Evolutionary conservation across 192 early-diverging fungal species (phyloP).

Genomic region (Thamnidium elegans): DNA sequence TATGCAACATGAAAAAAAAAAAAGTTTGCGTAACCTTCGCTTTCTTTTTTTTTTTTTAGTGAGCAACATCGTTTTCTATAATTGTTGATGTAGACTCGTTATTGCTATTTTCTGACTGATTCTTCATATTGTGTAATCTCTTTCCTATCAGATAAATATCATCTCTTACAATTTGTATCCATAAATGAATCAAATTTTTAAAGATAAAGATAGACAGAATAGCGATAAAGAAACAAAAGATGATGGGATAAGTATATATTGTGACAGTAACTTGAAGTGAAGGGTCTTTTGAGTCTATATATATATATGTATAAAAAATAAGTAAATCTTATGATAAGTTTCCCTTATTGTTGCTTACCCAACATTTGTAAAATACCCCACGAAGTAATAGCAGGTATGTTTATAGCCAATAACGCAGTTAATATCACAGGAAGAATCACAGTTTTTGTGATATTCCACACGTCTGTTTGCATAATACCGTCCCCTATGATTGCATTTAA

Average conservation of each 20-base stretch:
- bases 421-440: conserved; percentile 39
- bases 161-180: conserved; percentile 79
- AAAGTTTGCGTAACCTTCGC: background rate
- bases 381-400: conserved; percentile 39
- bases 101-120: background rate
- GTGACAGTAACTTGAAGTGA: conserved; percentile 7
- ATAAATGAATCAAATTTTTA: conserved; percentile 52
- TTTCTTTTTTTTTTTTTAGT: conserved; percentile 1
- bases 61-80: too few species aligned
- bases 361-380: conserved; percentile 21
- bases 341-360: conserved; percentile 22
- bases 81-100: too few species aligned
- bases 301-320: background rate
- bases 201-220: conserved; percentile 27
- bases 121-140: conserved; percentile 75
- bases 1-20: background rate
- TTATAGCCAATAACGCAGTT: conserved; percentile 28
- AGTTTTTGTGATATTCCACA: conserved; percentile 28
- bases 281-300: conserved; percentile 7
- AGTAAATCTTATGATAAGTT: background rate
- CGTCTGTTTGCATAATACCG: conserved; percentile 31
- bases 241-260: conserved; percentile 36
- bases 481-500: conserved; percentile 36
- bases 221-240: conserved; percentile 35
- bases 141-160: conserved; percentile 84